Evolutionary conservation across 169 alveolate species (phyloP).

Genomic region (Eimeria sp.): DNA sequence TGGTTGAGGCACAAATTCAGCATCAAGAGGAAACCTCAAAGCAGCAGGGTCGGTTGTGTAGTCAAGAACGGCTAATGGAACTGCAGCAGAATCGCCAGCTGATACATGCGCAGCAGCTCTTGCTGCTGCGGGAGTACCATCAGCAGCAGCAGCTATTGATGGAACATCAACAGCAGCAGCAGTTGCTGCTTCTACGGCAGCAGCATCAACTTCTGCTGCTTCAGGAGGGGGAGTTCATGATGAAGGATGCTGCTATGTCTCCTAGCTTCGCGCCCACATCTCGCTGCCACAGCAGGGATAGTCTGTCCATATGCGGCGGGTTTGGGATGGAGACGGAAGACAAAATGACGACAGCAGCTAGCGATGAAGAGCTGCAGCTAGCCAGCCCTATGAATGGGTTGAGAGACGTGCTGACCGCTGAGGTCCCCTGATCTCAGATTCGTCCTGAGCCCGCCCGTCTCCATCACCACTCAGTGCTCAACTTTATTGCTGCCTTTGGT

Average conservation of each 20-base stretch:
- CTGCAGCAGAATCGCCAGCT: conserved; percentile 50
- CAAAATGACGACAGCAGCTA: conserved; percentile 66
- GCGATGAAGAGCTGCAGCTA: conserved; percentile 74
- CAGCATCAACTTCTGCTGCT: conserved; percentile 37
- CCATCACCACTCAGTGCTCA: background rate
- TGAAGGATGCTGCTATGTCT: conserved; percentile 36
- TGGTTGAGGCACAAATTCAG: conserved; percentile 22
- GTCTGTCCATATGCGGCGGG: conserved; percentile 66
- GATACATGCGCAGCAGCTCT: conserved; percentile 69
- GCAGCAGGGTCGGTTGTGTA: conserved; percentile 49
- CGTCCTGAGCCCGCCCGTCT: background rate
- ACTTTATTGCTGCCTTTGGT: background rate
- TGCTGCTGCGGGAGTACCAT: conserved; percentile 36
- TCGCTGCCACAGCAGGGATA: conserved; percentile 62
- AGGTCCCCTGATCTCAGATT: conserved; percentile 29
- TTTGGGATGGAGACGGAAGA: conserved; percentile 69
- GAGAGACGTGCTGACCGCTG: conserved; percentile 63
- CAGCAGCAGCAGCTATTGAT: conserved; percentile 54
- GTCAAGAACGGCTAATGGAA: conserved; percentile 49
- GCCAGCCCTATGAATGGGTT: conserved; percentile 67
- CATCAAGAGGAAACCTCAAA: conserved; percentile 12
- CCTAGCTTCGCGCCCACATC: conserved; percentile 68
- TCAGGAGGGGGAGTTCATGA: conserved; percentile 17
- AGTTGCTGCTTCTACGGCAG: conserved; percentile 19
- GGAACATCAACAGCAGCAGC: conserved; percentile 65